Conservation (phyloP, 805 yeast genomes). For the Nakazawaea ishiwadae region DNA sequence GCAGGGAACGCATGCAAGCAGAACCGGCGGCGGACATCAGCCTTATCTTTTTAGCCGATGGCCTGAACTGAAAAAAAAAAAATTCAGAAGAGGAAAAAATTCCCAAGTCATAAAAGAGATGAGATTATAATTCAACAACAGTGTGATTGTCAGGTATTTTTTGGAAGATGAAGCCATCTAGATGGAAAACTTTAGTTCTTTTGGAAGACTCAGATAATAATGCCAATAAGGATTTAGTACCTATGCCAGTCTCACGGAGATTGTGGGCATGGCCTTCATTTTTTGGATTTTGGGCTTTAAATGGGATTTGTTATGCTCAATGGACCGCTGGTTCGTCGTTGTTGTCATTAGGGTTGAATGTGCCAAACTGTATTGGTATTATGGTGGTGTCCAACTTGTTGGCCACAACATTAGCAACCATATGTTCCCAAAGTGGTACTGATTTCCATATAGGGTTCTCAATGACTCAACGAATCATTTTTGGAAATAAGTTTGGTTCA, state of each 20-base stretch:
- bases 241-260: constrained; percentile 38
- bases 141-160: no score
- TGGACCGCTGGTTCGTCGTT: constrained; percentile 37
- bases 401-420: constrained; percentile 35
- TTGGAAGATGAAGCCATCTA: no score
- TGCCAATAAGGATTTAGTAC: constrained; percentile 36
- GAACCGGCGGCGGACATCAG: no score
- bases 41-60: no score
- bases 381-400: constrained; percentile 41
- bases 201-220: background rate
- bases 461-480: constrained; percentile 35
- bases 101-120: no score
- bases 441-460: constrained; percentile 49
- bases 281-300: constrained; percentile 37
- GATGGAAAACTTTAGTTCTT: no score
- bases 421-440: constrained; percentile 42
- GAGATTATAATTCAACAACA: no score
- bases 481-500: constrained; percentile 42
- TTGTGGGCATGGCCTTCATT: constrained; percentile 41
- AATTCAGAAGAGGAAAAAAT: no score
- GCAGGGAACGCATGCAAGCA: no score
- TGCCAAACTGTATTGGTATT: constrained; percentile 39
- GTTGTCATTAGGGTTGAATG: constrained; percentile 37
- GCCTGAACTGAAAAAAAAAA: no score
- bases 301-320: constrained; percentile 21